Base-by-base conservation (phyloP, 345 rosid species). In the Acer yangbiense region DNA sequence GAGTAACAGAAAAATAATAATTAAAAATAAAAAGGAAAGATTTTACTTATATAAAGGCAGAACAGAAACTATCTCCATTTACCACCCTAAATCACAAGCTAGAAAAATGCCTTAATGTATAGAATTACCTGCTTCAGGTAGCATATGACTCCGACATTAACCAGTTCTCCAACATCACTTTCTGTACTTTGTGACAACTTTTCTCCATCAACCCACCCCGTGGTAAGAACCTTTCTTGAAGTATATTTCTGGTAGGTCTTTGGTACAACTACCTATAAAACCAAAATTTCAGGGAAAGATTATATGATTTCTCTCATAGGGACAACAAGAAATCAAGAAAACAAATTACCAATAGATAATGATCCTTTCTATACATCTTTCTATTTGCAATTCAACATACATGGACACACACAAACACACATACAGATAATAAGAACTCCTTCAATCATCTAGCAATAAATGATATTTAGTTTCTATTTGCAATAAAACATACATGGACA, bases 61-160 rank as follows among this genome's bases (percentile, higher is more conserved):
- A 77, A 76, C 52, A 77, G 60, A 57, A 32, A 64, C 11, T 68
- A 69, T 65, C 17, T 73, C 57, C 43, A 60, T 46, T 55, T 65
- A n/a, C 35, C 52, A 65, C 68, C 60, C 60, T 68, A 48, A 54
- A 25, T 43, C 52, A 71, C 21, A 67, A 64, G 69, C 60, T 23
- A 54, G 58, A 7, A 68, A 10, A 29, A 55, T 14, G 48, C 54
- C 21, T 29, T 3, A 14, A 27, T 52, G 7, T 12, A 18, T 65
- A 52, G 65, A 57, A 65, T 63, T 89, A 92, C 99, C 97, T 95
- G 99, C 88, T 95, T 95, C 76, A 93, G 86, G 86, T 95, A 95
- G 87, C 99, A 93, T 81, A 95, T 95, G 61, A 95, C 98, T 72
- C 99, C 99, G 77, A 93, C 99, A 83, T 92, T 95, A 71, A 95